A percentile compares a stretch with the other conserved stretches of the same genome.
Conservation (phyloP, 2,329 filamentous ascomycete genomes). For the Paraphoma sp. region DNA sequence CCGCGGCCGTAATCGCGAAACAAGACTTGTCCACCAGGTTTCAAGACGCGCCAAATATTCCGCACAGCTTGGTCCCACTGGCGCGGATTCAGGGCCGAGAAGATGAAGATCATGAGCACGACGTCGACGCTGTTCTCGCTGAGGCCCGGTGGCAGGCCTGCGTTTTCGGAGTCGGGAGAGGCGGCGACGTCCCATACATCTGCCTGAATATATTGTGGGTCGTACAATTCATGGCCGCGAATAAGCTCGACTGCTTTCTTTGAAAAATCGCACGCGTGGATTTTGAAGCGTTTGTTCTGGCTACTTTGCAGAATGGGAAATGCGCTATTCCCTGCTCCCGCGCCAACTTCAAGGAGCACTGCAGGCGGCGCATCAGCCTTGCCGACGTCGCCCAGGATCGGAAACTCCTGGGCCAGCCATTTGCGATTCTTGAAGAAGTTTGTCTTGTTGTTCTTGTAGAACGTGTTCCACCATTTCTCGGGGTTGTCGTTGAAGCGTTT, state of each 20-base stretch:
- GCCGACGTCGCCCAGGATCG: constrained; percentile 79
- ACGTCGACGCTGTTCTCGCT: constrained; percentile 84
- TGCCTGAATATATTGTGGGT: constrained; percentile 74
- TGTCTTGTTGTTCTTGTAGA: constrained; percentile 96
- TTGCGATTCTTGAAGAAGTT: constrained; percentile 99
- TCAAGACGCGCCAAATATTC: constrained; percentile 83
- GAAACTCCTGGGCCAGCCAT: constrained; percentile 96
- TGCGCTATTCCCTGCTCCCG: constrained; percentile 94
- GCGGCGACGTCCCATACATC: constrained; percentile 91
- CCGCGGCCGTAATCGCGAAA: constrained; percentile 97
- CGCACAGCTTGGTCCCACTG: constrained; percentile 85
- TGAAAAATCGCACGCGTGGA: constrained; percentile 96
- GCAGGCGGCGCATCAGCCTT: constrained; percentile 71
- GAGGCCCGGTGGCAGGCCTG: constrained; percentile 75
- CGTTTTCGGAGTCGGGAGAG: constrained; percentile 53
- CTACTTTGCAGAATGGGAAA: constrained; percentile 89
- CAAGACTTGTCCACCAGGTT: constrained; percentile 89
- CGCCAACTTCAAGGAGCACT: constrained; percentile 86
- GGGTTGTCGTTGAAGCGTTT: constrained; percentile 88
- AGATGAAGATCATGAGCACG: constrained; percentile 95
- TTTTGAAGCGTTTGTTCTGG: constrained; percentile 78
- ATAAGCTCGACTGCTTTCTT: constrained; percentile 95
- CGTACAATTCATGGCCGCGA: constrained; percentile 78
- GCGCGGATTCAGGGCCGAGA: constrained; percentile 83
- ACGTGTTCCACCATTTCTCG: constrained; percentile 96